Conservation (phyloP, 2,329 filamentous ascomycete species). For the Fusarium globosum region DNA sequence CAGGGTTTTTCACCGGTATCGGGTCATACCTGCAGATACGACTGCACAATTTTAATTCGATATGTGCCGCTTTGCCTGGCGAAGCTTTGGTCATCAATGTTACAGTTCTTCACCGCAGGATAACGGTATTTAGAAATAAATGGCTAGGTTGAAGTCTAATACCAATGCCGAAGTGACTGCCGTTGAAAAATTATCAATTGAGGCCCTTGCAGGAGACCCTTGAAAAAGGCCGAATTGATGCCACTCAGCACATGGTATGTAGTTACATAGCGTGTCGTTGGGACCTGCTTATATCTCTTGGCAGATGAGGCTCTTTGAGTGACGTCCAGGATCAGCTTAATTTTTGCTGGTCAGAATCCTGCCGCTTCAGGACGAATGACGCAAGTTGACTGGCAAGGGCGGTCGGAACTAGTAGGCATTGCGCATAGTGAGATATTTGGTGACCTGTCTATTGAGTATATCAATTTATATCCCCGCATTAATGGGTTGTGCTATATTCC, state of each 20-base stretch:
- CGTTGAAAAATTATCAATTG: accelerated
- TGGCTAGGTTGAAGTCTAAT: accelerated
- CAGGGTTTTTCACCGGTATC: neutral
- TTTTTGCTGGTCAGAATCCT: accelerated
- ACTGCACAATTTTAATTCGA: neutral
- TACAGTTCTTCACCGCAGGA: neutral
- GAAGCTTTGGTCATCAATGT: accelerated
- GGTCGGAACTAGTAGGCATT: too few relatives aligned
- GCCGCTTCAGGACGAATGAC: too few relatives aligned
- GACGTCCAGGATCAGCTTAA: too few relatives aligned
- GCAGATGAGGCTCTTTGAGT: neutral
- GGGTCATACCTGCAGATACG: neutral
- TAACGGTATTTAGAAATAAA: too few relatives aligned
- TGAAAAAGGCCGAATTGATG: neutral
- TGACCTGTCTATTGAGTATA: too few relatives aligned
- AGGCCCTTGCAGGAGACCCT: neutral
- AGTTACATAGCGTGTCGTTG: neutral
- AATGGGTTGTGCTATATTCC: too few relatives aligned
- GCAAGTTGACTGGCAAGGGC: too few relatives aligned
- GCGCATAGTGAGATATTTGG: too few relatives aligned
- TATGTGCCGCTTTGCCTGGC: neutral
- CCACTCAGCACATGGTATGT: accelerated
- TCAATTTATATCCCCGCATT: too few relatives aligned
- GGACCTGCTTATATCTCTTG: neutral
- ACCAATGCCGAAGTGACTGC: accelerated